Evolutionary conservation across 2,329 filamentous ascomycete genomes (phyloP).

Genomic region (Colletotrichum abscissum): DNA sequence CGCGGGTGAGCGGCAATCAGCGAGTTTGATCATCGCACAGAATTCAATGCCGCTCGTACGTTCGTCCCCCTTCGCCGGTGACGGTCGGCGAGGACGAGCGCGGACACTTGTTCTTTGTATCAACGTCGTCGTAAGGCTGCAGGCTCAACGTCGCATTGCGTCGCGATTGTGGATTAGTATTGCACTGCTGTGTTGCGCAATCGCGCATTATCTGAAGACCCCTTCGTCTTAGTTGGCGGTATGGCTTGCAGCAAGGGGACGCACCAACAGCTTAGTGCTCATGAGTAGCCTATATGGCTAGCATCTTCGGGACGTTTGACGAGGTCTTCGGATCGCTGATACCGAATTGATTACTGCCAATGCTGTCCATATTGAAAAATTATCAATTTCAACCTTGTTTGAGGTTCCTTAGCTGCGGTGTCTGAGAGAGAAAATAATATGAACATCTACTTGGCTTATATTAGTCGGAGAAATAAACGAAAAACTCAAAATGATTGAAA

Average conservation of each 20-base stretch:
- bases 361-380: neutral
- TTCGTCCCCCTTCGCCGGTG: neutral
- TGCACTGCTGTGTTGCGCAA: neutral
- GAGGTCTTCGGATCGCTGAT: neutral
- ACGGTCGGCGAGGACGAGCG: neutral
- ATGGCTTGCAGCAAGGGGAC: neutral
- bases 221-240: neutral
- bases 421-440: neutral
- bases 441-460: neutral
- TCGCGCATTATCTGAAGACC: neutral
- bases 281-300: neutral
- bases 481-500: neutral
- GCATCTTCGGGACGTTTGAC: neutral
- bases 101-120: too few species aligned
- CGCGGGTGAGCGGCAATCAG: neutral
- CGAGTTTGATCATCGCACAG: constrained; percentile 5
- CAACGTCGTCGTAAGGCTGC: neutral
- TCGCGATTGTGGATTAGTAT: neutral
- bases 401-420: neutral
- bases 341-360: neutral
- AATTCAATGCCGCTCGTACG: constrained; percentile 16
- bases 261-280: neutral
- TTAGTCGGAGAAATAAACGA: neutral
- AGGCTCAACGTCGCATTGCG: neutral
- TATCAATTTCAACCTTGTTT: neutral